Evolutionary conservation across 169 alveolate genomes (phyloP).

Genomic region (Pseudocohnilembus persalinus): DNA sequence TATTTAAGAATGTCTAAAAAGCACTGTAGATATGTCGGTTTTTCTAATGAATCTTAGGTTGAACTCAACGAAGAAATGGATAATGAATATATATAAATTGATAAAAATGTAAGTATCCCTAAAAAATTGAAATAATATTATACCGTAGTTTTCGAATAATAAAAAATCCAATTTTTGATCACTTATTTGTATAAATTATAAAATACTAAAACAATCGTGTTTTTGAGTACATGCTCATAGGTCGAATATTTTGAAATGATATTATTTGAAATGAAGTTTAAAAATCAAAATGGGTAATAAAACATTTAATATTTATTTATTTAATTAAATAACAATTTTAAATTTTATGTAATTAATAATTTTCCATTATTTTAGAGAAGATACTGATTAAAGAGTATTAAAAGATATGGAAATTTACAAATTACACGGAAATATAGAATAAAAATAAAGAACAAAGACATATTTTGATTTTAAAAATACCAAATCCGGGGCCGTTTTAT

Average conservation of each 20-base stretch:
- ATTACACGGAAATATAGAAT: constrained; percentile 83
- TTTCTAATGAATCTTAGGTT: constrained; percentile 54
- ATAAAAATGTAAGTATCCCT: constrained; percentile 31
- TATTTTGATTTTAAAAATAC: constrained; percentile 63
- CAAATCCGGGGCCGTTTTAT: constrained; percentile 57
- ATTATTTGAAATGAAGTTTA: constrained; percentile 32
- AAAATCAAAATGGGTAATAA: constrained; percentile 38
- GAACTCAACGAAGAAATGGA: constrained; percentile 50
- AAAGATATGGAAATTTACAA: constrained; percentile 53
- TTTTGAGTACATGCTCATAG: constrained; percentile 79
- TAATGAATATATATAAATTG: constrained; percentile 43
- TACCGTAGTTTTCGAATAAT: constrained; percentile 61
- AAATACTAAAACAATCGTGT: constrained; percentile 63
- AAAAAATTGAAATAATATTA: constrained; percentile 51
- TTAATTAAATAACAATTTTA: too few relatives aligned
- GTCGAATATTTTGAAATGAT: constrained; percentile 62
- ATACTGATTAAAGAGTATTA: constrained; percentile 34
- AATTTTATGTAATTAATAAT: too few relatives aligned
- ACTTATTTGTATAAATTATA: constrained; percentile 53
- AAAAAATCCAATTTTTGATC: constrained; percentile 54
- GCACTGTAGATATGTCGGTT: constrained; percentile 51
- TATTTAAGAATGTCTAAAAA: constrained; percentile 38
- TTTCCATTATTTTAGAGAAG: too few relatives aligned
- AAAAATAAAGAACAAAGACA: constrained; percentile 68
- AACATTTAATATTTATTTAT: not conserved